These are phyloP conservation scores for Pichia rugopelliculosa DNA, from an alignment of 805 yeast genomes.

Conservation along the genomic window DNA sequence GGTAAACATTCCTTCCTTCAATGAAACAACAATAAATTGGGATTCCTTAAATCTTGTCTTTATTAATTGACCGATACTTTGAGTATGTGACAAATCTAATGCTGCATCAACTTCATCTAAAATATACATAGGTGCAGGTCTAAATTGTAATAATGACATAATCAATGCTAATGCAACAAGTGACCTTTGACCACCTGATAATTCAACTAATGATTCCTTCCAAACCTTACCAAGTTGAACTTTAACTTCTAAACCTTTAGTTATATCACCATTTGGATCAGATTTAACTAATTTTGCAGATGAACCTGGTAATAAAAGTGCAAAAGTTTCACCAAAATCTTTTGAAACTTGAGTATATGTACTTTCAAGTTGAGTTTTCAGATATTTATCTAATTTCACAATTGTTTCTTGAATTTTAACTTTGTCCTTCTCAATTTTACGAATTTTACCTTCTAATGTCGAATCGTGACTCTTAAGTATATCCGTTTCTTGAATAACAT, in stretches of 20 bases:
- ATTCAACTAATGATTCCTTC: slow-evolving; percentile 92
- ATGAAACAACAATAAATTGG: slow-evolving; percentile 91
- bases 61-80: slow-evolving; percentile 92
- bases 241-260: slow-evolving; percentile 83
- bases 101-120: slow-evolving; percentile 99
- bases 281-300: slow-evolving; percentile 82
- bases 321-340: slow-evolving; percentile 87
- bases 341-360: slow-evolving; percentile 83
- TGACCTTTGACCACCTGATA: slow-evolving; percentile 96
- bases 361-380: slow-evolving; percentile 69
- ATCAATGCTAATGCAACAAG: slow-evolving; percentile 87
- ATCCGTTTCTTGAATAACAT: slow-evolving; percentile 87
- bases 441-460: slow-evolving; percentile 69
- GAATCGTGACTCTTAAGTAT: slow-evolving; percentile 83
- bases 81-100: slow-evolving; percentile 91
- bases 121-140: slow-evolving; percentile 98
- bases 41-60: slow-evolving; percentile 93
- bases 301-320: slow-evolving; percentile 81
- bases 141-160: slow-evolving; percentile 84
- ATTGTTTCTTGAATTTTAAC: slow-evolving; percentile 85
- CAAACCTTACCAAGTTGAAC: slow-evolving; percentile 88
- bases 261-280: slow-evolving; percentile 64
- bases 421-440: slow-evolving; percentile 83
- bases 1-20: slow-evolving; percentile 97
- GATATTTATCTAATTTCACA: slow-evolving; percentile 73